Percentiles rank a stretch among this genome's conserved stretches.
These are phyloP conservation scores for Tricholoma saponaceum DNA, from an alignment of 768 basidiomycete species.

Conservation along the genomic window DNA sequence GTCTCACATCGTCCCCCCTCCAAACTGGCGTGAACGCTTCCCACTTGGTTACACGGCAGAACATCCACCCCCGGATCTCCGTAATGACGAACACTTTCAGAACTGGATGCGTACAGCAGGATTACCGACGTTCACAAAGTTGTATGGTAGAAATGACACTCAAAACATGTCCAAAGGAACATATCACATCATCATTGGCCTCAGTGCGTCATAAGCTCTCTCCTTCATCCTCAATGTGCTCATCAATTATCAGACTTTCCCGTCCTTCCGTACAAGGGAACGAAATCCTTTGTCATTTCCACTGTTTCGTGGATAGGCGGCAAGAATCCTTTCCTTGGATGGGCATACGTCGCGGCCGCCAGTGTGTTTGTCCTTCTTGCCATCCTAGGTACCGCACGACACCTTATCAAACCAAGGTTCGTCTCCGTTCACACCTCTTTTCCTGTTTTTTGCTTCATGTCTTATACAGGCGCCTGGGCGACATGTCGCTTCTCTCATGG, in stretches of 20 bases:
- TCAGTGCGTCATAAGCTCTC: constrained; percentile 60
- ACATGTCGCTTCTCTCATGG: constrained; percentile 87
- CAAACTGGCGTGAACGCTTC: constrained; percentile 80
- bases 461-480: constrained; percentile 65
- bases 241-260: constrained; percentile 72
- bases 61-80: constrained; percentile 70
- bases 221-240: constrained; percentile 10
- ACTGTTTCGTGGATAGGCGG: constrained; percentile 99
- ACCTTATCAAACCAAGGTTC: constrained; percentile 89
- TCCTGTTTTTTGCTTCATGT: neutral
- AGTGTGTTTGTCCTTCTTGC: constrained; percentile 86
- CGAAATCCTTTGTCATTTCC: constrained; percentile 95
- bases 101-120: constrained; percentile 99
- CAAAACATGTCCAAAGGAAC: constrained; percentile 64
- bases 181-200: constrained; percentile 71
- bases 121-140: constrained; percentile 92
- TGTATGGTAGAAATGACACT: constrained; percentile 88
- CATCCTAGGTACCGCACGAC: constrained; percentile 83
- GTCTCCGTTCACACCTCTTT: constrained; percentile 11
- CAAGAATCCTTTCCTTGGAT: constrained; percentile 97
- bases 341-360: constrained; percentile 93
- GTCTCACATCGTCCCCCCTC: constrained; percentile 81
- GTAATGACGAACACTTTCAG: constrained; percentile 87
- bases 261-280: constrained; percentile 85
- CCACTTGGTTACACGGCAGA: constrained; percentile 67